phyloP scores from a whole-genome alignment of 2,329 filamentous ascomycete species.

The Aurifilum marmelostoma region DNA sequence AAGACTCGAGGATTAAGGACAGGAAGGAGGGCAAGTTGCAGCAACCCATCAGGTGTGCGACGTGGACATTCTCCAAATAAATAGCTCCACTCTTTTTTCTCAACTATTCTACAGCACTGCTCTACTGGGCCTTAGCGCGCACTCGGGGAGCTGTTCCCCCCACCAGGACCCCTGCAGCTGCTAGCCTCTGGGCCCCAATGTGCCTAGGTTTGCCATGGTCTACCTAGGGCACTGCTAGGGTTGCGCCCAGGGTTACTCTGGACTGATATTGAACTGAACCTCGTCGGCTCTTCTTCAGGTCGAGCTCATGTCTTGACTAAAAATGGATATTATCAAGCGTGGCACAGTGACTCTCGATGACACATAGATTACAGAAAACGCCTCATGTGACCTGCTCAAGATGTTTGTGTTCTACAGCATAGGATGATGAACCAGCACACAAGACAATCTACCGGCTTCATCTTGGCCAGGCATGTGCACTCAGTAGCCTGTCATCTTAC shows the following conservation, averaged over 20 bases:
- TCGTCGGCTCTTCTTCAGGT: neutral
- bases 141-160: neutral
- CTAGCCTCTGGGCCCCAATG: neutral
- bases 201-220: neutral
- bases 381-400: neutral
- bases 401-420: neutral
- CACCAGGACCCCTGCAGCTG: neutral
- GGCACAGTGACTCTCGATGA: neutral
- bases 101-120: neutral
- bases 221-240: no score
- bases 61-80: constrained; percentile 25
- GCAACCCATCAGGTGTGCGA: constrained; percentile 19
- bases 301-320: neutral
- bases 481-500: constrained; percentile 15
- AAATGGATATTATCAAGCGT: neutral
- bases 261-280: neutral
- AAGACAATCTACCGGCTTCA: neutral
- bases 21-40: constrained; percentile 14
- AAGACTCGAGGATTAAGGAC: constrained; percentile 15
- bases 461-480: neutral
- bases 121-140: constrained; percentile 17
- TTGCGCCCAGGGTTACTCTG: neutral
- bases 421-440: neutral
- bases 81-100: constrained; percentile 9
- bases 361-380: neutral